Evolutionary conservation across 768 basidiomycete species (phyloP), one percentile per base, ranked within the genome.

Genomic region (Leccinum incarnatum): DNA sequence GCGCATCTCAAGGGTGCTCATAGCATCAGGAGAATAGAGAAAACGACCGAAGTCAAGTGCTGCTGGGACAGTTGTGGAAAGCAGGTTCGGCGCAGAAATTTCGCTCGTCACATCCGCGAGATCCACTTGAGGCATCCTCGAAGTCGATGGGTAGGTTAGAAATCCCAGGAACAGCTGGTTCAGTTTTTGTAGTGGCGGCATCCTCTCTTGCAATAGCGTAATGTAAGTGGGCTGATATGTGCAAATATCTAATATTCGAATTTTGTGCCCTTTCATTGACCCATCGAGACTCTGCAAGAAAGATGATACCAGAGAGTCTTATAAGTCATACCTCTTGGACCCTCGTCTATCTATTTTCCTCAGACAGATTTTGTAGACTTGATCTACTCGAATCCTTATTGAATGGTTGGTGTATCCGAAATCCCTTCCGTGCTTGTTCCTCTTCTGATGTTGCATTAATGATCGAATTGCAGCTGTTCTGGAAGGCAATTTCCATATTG

Each of bases 41-140:
- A 19, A 0, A 2, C 6, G 0, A 0, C 1, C 2, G 9, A 2
- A n/a, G 1, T 51, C 0, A 0, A 0, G 0, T 66, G 65, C 10
- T 0, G 2, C 0, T 67, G 62, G 65, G 1, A 5, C 0, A 54
- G 34, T 0, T 65, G 62, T 49, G 0, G 0, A 4, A 34, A 27
- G n/a, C 0, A 0, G 0, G 3, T 54, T 30, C 0, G 0, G 17
- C 40, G 29, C 11, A 60, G 64, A 1, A 65, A 59, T n/a, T 55
- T 64, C 3, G 8, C 1, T 2, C 59, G 66, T 3, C 66, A 66
- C 2, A 4, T 57, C 5, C 7, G 11, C 0, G 66, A 67, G 2
- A 0, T 0, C 0, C 66, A 66, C 10, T 11, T 65, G 10, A 15
- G 17, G 2, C 59, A 65, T 23, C 36, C 15, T 2, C 58, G 65